Evolutionary conservation across 257 asterid species (phyloP), one percentile per base, ranked within the genome.

Genomic region (Buddleja alternifolia): DNA sequence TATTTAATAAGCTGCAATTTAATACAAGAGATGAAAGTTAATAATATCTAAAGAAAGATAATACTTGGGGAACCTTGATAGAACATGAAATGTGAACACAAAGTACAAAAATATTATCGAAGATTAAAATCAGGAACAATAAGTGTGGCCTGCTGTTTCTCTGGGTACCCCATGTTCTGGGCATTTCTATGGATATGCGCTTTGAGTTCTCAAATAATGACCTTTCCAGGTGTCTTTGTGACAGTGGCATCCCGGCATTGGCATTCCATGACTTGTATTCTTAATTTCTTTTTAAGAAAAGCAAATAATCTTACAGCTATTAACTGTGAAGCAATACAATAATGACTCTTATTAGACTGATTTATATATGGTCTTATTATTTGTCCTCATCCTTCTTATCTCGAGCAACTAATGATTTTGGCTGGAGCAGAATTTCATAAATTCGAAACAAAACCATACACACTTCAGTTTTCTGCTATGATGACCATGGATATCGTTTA

Each of bases 331-430:
- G 24, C 46, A 15, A 29, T 48, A 37, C 2, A 19, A 56, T 40
- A 71, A 42, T 1, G 29, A 50, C 53, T 41, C 62, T 45, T 44
- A 44, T 48, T 42, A 53, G 55, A 47, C 59, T 37, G 25, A 66
- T 23, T 14, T 55, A 29, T 46, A 29, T 47, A 39, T 55, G 55
- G 70, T 70, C 40, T 46, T 46, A 41, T 16, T 61, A 39, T 44
- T 41, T 53, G 42, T 40, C 37, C 44, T 73, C 62, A 47, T 59
- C 71, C 76, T 63, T 55, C 42, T 66, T 39, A 52, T 50, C 58
- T 65, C 51, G 55, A 39, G 58, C 67, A 58, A 21, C 79, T 78
- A 58, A 60, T 68, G 19, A 55, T 20, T 41, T 60, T 58, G 53
- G 37, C 39, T 66, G 52, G 34, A 53, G 44, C 29, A 60, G 15